Conservation (phyloP, 768 basidiomycete species). For the Russula olivacea region DNA sequence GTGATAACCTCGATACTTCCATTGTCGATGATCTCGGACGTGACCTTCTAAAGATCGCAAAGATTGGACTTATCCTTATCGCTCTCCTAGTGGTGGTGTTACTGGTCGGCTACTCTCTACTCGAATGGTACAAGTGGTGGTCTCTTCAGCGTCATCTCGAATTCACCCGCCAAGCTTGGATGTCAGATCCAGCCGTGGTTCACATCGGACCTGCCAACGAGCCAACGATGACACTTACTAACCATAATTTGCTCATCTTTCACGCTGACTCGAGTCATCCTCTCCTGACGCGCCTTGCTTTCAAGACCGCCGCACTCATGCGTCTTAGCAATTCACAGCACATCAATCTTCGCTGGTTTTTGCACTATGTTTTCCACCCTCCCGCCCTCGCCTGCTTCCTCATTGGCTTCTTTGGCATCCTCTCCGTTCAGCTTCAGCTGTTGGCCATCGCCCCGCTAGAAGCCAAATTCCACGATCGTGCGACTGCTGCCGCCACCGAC, state of each 20-base stretch:
- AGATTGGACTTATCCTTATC: constrained; percentile 73
- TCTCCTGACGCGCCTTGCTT: constrained; percentile 59
- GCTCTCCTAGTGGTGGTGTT: constrained; percentile 66
- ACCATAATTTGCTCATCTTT: constrained; percentile 78
- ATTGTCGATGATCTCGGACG: constrained; percentile 80
- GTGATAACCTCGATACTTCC: constrained; percentile 69
- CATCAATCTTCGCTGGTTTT: constrained; percentile 77
- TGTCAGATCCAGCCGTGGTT: constrained; percentile 58
- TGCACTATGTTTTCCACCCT: constrained; percentile 86
- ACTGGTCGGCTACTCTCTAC: constrained; percentile 61
- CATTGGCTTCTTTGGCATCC: constrained; percentile 85
- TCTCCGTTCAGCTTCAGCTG: constrained; percentile 85
- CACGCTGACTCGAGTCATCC: constrained; percentile 66
- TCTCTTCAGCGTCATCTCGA: constrained; percentile 59
- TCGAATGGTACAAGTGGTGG: constrained; percentile 90
- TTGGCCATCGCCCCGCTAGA: constrained; percentile 70
- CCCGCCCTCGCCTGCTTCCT: constrained; percentile 87
- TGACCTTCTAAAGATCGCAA: constrained; percentile 73
- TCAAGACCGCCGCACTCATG: constrained; percentile 45
- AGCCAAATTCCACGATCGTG: constrained; percentile 56
- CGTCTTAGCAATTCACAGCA: constrained; percentile 56
- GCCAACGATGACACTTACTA: constrained; percentile 56
- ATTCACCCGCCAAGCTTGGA: constrained; percentile 72
- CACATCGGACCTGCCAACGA: constrained; percentile 34
- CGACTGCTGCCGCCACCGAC: constrained; percentile 53